phyloP scores from a whole-genome alignment of 2,329 filamentous ascomycete genomes.

The Sclerotinia spermophila region DNA sequence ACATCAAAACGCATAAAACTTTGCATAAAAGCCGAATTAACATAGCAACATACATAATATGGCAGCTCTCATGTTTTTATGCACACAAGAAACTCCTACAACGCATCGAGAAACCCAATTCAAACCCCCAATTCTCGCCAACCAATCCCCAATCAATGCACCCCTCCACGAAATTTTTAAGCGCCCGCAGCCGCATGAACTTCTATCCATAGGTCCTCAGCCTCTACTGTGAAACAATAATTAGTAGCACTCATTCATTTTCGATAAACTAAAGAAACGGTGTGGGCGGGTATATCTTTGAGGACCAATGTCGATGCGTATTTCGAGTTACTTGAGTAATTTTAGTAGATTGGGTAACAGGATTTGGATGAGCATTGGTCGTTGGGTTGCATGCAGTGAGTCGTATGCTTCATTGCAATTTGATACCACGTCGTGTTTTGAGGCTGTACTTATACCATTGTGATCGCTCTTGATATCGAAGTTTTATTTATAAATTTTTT shows the following conservation, averaged over 20 bases:
- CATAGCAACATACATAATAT: too few species aligned
- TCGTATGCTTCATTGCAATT: background rate
- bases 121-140: background rate
- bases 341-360: background rate
- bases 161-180: background rate
- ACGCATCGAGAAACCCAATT: background rate
- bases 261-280: background rate
- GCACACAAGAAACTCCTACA: background rate
- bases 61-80: background rate
- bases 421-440: background rate
- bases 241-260: background rate
- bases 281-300: background rate
- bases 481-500: background rate
- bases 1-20: background rate
- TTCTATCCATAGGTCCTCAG: background rate
- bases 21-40: background rate
- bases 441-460: constrained; percentile 1
- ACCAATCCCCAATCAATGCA: background rate
- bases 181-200: constrained; percentile 4
- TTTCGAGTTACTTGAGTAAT: background rate
- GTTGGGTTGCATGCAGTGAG: background rate
- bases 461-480: background rate
- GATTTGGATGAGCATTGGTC: constrained; percentile 1
- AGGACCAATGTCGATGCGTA: background rate
- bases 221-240: background rate